Percentiles rank a stretch among this genome's conserved stretches.
phyloP scores from a whole-genome alignment of 257 asterid species.

The Rauvolfia tetraphylla region DNA sequence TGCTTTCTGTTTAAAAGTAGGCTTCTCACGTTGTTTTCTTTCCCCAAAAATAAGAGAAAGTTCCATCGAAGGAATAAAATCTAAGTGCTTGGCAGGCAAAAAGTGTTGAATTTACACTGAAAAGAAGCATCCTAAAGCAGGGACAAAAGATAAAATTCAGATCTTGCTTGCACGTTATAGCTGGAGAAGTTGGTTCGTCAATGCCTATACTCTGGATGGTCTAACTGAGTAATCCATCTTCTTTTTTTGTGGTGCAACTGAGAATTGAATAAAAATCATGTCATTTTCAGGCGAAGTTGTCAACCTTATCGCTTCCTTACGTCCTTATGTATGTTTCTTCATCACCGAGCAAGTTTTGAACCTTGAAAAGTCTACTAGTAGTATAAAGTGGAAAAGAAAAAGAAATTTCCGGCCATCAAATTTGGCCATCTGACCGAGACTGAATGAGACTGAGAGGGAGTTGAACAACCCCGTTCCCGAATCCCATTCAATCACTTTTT shows the following conservation, averaged over 20 bases:
- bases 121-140: too few relatives aligned
- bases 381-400: neutral
- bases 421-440: neutral
- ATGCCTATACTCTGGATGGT: neutral
- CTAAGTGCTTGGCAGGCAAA: too few relatives aligned
- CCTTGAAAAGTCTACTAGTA: neutral
- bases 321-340: constrained; percentile 3
- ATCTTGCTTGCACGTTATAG: too few relatives aligned
- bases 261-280: constrained; percentile 4
- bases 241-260: neutral
- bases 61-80: too few relatives aligned
- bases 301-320: neutral
- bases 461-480: neutral
- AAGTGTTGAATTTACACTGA: too few relatives aligned
- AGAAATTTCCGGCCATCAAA: neutral
- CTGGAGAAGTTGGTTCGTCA: too few relatives aligned
- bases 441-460: neutral
- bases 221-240: neutral
- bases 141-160: too few relatives aligned
- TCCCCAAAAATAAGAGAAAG: neutral
- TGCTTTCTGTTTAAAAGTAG: too few relatives aligned
- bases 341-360: neutral
- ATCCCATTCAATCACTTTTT: neutral
- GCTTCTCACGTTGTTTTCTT: too few relatives aligned
- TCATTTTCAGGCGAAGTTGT: neutral